Base-by-base conservation (phyloP, 2,329 filamentous ascomycete species). In the Xylaria sp. region DNA sequence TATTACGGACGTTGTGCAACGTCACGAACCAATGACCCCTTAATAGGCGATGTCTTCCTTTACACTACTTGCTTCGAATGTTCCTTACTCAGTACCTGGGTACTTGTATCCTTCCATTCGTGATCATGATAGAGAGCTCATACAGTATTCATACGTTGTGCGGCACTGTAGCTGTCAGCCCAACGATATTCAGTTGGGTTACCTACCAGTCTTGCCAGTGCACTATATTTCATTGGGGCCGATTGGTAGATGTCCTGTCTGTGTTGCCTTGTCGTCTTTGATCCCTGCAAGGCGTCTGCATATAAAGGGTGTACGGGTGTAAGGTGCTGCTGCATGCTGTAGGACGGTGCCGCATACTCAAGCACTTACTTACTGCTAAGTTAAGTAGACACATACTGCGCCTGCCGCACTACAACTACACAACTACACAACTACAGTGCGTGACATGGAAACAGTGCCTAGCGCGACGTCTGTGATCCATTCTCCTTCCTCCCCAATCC, bases 1-100 rank as follows among this genome's bases (percentile, higher is more conserved):
- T 60, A 60, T 48, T 20, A 46, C 18, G 7, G n/a, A 60, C 37
- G 57, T 18, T 44, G 44, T 60, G 57, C 25, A 60, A 60, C 57
- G 9, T 37, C 9, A 50, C 8, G 56, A 46, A 15, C 39, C 39
- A 48, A 34, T 58, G 39, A 7, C 8, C 2, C 4, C 13, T 46
- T 7, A 13, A 39, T 13, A 48, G 39, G 34, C 23, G 31, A 37
- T 37, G 5, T 13, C 31, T 37, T 25, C 25, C 25, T 37, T 37
- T 37, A 37, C 52, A 54, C 51, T 52, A 18, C 50, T 12, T 52
- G 18, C 41, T 6, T 46, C 13, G 13, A 44, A 18, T 15, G 39
- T 41, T 41, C 9, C 39, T 15, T 41, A 41, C 39, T 41, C 15
- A 12, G 39, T 15, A 10, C 9, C 39, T 41, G 8, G 10, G 10